Conservation (phyloP, 345 rosid species). For the Hibiscus mutabilis region DNA sequence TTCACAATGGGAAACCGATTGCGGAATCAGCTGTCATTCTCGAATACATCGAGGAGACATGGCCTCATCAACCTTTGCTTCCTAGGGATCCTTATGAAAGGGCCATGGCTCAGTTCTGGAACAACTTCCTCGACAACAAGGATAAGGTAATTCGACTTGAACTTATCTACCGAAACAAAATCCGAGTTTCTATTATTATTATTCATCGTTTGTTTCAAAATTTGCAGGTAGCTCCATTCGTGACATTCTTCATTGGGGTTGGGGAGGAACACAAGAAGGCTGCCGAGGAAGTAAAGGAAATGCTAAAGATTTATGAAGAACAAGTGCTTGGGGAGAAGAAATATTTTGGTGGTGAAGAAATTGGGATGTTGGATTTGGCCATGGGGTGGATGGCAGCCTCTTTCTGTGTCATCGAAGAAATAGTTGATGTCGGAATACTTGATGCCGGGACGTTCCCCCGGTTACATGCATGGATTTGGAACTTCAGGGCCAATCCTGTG, state of each 20-base stretch:
- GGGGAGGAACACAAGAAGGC: constrained; percentile 31
- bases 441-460: constrained; percentile 27
- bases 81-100: constrained; percentile 22
- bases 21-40: constrained; percentile 26
- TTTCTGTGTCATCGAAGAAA: constrained; percentile 23
- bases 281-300: constrained; percentile 15
- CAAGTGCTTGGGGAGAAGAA: constrained; percentile 18
- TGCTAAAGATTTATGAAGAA: constrained; percentile 17
- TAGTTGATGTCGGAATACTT: constrained; percentile 18
- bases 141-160: constrained; percentile 12
- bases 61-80: constrained; percentile 24
- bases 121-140: constrained; percentile 12
- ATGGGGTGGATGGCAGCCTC: constrained; percentile 24
- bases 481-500: constrained; percentile 21
- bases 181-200: not conserved
- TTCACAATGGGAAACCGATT: constrained; percentile 26
- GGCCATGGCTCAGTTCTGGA: constrained; percentile 30
- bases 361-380: constrained; percentile 20
- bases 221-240: constrained; percentile 1
- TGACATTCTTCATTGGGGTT: constrained; percentile 6
- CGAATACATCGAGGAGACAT: constrained; percentile 27
- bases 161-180: not conserved
- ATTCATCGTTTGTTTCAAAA: not conserved
- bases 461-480: constrained; percentile 25
- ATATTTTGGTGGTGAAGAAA: constrained; percentile 26